Evolutionary conservation across 768 basidiomycete genomes (phyloP), one percentile per base, ranked within the genome.

Genomic region (Pulveroboletus sp.): DNA sequence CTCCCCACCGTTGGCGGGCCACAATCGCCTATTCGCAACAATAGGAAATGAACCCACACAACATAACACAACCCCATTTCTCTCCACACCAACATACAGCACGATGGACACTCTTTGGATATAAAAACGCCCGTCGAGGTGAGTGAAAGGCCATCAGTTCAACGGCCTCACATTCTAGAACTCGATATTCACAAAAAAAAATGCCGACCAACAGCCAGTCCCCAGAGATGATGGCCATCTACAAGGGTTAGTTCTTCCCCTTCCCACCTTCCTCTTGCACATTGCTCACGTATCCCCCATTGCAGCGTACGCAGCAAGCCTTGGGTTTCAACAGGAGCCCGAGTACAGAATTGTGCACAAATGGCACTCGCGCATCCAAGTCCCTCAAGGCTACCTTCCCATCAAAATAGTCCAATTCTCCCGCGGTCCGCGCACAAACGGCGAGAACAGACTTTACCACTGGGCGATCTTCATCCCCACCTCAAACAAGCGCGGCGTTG

Each of bases 391-490:
- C 6, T 19, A 40, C 32, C 59, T 60, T 17, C 52, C 55, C 5
- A 61, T 61, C 12, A 25, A 17, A 16, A 34, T 60, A 13, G 46
- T n/a, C 2, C 59, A 60, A 33, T 61, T 60, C 45, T 5, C 31
- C 21, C 42, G 51, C 2, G 59, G 50, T 10, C 7, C 41, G 1
- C 49, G 49, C 14, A 1, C 34, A 1, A 25, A 19, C 1, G 59
- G 55, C 6, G 43, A 36, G 0, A 45, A 6, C 2, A 24, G 45
- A 19, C 33, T 48, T 0, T 31, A 50, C 13, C 59, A 61, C 16
- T 60, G 59, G 55, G 55, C 59, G n/a, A 61, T 61, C 44, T 61
- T 54, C 56, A 38, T 60, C 45, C 56, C 59, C 2, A 58, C 59
- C 1, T 58, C 59, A 7, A 43, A 45, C 7, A 14, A 20, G 12